Conservation (phyloP, 805 yeast species). For the Barnettozyma sucrosica region DNA sequence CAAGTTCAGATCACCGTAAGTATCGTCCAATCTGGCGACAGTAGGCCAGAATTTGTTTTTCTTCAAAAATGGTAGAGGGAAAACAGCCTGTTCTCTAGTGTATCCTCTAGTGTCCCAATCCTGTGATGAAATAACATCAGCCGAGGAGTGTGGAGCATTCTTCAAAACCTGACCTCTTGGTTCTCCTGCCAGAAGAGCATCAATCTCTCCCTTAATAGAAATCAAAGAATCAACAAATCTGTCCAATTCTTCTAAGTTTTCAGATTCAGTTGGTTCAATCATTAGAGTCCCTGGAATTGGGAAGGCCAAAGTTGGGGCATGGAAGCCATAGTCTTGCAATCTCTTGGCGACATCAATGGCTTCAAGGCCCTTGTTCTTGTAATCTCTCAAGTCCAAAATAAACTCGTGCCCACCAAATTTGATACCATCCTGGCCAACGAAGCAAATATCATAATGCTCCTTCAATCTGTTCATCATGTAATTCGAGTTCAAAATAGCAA, state of each 20-base stretch:
- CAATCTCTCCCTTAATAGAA: slow-evolving; percentile 76
- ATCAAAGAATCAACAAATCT: slow-evolving; percentile 86
- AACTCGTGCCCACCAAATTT: slow-evolving; percentile 95
- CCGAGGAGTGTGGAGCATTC: slow-evolving; percentile 88
- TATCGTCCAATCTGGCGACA: slow-evolving; percentile 88
- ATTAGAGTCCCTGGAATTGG: slow-evolving; percentile 96
- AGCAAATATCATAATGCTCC: slow-evolving; percentile 68
- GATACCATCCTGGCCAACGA: slow-evolving; percentile 52
- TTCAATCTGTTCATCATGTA: slow-evolving; percentile 82
- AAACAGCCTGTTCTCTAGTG: slow-evolving; percentile 89
- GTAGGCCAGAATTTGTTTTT: slow-evolving; percentile 90
- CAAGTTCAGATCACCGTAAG: slow-evolving; percentile 88
- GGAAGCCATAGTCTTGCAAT: slow-evolving; percentile 96
- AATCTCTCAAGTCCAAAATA: slow-evolving; percentile 83
- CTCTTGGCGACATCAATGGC: slow-evolving; percentile 97
- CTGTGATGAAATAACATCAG: slow-evolving; percentile 59
- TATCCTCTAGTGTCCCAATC: slow-evolving; percentile 88
- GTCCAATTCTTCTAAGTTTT: slow-evolving; percentile 80
- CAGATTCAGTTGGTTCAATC: slow-evolving; percentile 98
- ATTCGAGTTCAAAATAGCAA: slow-evolving; percentile 93
- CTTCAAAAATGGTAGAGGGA: slow-evolving; percentile 73
- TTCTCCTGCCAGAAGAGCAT: slow-evolving; percentile 59
- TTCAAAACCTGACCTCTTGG: slow-evolving; percentile 66
- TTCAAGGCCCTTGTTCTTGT: slow-evolving; percentile 74
- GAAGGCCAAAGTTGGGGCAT: slow-evolving; percentile 98